A percentile compares a stretch with the other conserved stretches of the same genome.
Evolutionary conservation across 2,329 filamentous ascomycete genomes (phyloP).

Genomic region (Botrytis tulipae): DNA sequence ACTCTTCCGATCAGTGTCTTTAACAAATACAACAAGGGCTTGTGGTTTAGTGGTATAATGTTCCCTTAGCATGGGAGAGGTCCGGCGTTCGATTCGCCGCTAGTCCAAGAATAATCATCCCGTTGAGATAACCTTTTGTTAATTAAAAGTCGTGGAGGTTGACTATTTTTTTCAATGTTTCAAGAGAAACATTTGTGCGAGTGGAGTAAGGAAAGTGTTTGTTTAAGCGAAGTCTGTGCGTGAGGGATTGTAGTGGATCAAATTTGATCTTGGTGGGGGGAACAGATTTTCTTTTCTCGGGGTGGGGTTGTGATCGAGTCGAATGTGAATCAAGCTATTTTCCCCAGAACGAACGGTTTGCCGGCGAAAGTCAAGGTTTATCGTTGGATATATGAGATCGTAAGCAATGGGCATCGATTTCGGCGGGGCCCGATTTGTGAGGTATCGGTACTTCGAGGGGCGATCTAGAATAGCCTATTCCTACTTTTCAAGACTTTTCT

Average conservation of each 20-base stretch:
- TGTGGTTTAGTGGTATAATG: constrained; percentile 6
- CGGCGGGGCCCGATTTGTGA: background rate
- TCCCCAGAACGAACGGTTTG: background rate
- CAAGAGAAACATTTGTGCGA: background rate
- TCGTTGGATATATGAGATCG: background rate
- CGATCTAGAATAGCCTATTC: background rate
- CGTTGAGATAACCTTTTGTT: fast-evolving
- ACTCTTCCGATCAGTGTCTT: fast-evolving
- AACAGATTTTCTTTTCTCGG: background rate
- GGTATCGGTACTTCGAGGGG: background rate
- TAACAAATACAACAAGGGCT: background rate
- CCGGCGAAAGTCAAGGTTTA: background rate
- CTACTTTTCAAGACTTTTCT: background rate
- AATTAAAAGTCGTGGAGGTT: background rate
- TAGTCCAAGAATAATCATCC: fast-evolving
- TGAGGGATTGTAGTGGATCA: background rate
- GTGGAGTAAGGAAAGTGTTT: background rate
- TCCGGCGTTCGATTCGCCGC: background rate
- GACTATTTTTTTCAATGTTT: background rate
- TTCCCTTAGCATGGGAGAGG: background rate
- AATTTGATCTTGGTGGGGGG: background rate
- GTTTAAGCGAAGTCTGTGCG: background rate
- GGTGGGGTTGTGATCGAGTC: background rate
- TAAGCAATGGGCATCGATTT: background rate
- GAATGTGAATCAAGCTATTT: background rate